These are phyloP conservation scores for Cladosporium colombiae DNA, from an alignment of 2,329 filamentous ascomycete species.

Conservation along the genomic window DNA sequence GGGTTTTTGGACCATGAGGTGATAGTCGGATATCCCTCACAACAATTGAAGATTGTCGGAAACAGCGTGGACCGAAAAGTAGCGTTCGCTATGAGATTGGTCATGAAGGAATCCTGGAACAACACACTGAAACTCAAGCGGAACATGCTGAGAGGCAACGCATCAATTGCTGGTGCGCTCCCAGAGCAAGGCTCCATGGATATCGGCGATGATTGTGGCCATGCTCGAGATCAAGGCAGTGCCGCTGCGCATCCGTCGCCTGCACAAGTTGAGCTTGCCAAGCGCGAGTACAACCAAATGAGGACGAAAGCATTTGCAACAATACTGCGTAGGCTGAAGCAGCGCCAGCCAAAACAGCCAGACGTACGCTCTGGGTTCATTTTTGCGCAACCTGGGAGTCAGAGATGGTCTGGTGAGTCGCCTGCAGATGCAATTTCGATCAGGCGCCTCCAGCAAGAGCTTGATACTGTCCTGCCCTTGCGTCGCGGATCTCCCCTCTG, in stretches of 20 bases:
- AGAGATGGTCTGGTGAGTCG: constrained; percentile 6
- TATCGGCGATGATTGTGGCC: neutral
- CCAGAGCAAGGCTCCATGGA: neutral
- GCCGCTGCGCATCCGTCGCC: neutral
- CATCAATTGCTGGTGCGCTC: too few species aligned
- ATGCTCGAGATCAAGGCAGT: neutral
- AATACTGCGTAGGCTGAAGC: neutral
- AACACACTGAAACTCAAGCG: neutral
- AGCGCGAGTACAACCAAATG: neutral
- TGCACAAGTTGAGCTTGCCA: neutral
- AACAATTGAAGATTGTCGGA: constrained; percentile 69
- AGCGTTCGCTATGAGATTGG: constrained; percentile 65
- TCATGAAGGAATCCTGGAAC: constrained; percentile 60
- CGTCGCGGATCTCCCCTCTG: neutral
- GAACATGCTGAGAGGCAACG: neutral
- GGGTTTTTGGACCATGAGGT: constrained; percentile 71
- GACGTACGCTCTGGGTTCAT: neutral
- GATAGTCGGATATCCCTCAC: constrained; percentile 56
- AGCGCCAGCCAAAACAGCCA: neutral
- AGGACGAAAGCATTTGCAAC: neutral
- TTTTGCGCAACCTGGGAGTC: neutral
- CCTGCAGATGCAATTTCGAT: neutral
- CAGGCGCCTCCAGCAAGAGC: neutral
- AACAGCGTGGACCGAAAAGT: constrained; percentile 75
- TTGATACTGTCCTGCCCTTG: neutral